Percentiles rank a stretch among this genome's conserved stretches.
Conservation (phyloP, 2,329 filamentous ascomycete species). For the Phyllosticta citribraziliensis region DNA sequence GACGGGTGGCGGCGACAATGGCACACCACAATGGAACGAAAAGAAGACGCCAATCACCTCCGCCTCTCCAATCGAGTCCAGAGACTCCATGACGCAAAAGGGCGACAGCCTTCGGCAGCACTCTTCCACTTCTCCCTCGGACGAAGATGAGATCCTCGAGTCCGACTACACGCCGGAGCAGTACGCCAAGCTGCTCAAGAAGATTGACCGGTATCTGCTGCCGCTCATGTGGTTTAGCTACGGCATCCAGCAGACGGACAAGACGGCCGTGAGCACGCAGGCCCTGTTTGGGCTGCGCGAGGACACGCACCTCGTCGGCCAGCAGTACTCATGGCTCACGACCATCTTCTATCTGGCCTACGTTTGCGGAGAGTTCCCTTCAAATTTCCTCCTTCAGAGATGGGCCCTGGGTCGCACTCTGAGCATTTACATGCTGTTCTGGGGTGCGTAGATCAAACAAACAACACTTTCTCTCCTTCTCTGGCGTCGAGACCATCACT, state of each 20-base stretch:
- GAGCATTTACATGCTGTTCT: conserved; percentile 10
- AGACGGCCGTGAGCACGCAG: conserved; percentile 33
- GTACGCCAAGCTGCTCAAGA: conserved; percentile 7
- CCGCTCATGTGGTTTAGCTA: conserved; percentile 26
- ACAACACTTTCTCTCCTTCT: too few relatives aligned
- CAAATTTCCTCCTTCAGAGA: conserved; percentile 13
- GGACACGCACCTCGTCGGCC: conserved; percentile 38
- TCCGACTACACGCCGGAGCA: conserved; percentile 9
- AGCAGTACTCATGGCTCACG: conserved; percentile 49
- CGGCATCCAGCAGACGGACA: conserved; percentile 50
- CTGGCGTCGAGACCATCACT: too few relatives aligned
- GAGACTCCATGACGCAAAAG: not conserved
- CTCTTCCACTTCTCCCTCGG: not conserved
- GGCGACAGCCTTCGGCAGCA: not conserved
- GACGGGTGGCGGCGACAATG: not conserved
- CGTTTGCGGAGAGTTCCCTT: conserved; percentile 14
- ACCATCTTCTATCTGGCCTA: conserved; percentile 43
- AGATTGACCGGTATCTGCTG: conserved; percentile 9
- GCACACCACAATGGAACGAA: not conserved
- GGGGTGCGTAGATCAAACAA: not conserved
- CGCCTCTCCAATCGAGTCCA: too few relatives aligned
- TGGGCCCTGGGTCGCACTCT: conserved; percentile 10
- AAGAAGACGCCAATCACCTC: not conserved
- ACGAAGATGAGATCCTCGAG: conserved; percentile 4
- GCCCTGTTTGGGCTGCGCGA: conserved; percentile 41